Evolutionary conservation across 2,329 filamentous ascomycete species (phyloP), one percentile per base, ranked within the genome.

Genomic region (Colletotrichum horii): DNA sequence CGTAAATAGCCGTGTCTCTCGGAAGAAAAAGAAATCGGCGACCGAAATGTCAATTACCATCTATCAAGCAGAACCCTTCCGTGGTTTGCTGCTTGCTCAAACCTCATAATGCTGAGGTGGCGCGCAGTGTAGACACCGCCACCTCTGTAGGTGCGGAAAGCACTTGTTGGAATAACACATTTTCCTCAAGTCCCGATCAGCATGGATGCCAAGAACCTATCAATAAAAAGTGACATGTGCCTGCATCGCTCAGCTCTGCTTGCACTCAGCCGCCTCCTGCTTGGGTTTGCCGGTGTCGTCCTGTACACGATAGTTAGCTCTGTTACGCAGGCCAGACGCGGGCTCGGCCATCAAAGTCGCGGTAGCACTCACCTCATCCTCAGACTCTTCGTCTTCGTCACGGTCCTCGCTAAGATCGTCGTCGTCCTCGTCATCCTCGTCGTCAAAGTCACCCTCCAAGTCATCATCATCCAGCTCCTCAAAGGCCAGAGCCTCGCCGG

Each of bases 191-290:
- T 68, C 64, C 43, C 70, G 62, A 61, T 34, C 34, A 36, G 36
- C 26, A 48, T 68, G n/a, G 64, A 55, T 66, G 52, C 43, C 38
- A 66, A 64, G 26, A 69, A 76, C 71, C 64, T 74, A 76, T 58
- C 66, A 62, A 66, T 32, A 66, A 60, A 78, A 76, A 81, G 84
- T 58, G 84, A 83, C n/a, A 80, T 84, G 7, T 79, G 86, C 3
- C 83, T 83, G 19, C 83, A 83, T 12, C 83, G 84, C 48, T 90
- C 92, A 98, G 88, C 95, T 97, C 88, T 97, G 95, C 91, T 98
- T 98, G 93, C 96, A 98, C 89, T 98, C 96, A 79, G 96, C 95
- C 79, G 95, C 93, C 87, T 98, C 95, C 88, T 97, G 95, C 90
- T 97, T 97, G 75, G 96, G 95, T 90, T 96, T 97, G 80, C 94